Conservation (phyloP, 2,329 filamentous ascomycete species). For the Aspergillus pseudoterreus region DNA sequence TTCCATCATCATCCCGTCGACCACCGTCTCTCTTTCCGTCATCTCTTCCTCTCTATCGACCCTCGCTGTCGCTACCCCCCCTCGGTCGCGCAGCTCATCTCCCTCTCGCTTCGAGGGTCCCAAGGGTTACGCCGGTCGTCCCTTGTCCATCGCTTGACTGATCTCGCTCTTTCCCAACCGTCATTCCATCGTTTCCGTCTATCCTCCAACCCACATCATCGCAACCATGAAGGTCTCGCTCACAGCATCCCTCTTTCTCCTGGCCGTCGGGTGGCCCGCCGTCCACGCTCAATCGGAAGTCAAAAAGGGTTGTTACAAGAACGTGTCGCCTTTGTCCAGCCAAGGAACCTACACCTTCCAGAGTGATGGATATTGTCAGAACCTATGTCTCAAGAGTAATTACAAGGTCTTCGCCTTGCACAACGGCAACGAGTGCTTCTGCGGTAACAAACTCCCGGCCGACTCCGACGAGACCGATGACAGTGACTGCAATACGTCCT, state of each 20-base stretch:
- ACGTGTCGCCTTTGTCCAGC: conserved; percentile 48
- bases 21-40: not conserved
- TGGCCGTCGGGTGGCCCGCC: conserved; percentile 19
- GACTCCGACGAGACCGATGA: conserved; percentile 52
- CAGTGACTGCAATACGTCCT: conserved; percentile 61
- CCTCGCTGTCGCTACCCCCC: not conserved
- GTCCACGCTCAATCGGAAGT: conserved; percentile 16
- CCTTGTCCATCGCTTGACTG: conserved; percentile 24
- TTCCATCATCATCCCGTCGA: conserved; percentile 2
- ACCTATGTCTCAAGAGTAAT: conserved; percentile 45
- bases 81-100: not conserved
- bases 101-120: conserved; percentile 2
- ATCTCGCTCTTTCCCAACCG: conserved; percentile 9
- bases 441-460: conserved; percentile 66
- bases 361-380: conserved; percentile 54
- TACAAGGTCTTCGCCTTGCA: conserved; percentile 62
- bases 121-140: conserved; percentile 39
- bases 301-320: conserved; percentile 51
- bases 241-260: conserved; percentile 21
- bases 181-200: conserved; percentile 5
- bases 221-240: conserved; percentile 17
- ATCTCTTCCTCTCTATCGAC: not conserved
- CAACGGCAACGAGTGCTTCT: conserved; percentile 64
- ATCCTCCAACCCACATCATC: conserved; percentile 19
- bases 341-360: conserved; percentile 47